Conservation (phyloP, 2,329 filamentous ascomycete genomes). For the Bipolaris cookei region DNA sequence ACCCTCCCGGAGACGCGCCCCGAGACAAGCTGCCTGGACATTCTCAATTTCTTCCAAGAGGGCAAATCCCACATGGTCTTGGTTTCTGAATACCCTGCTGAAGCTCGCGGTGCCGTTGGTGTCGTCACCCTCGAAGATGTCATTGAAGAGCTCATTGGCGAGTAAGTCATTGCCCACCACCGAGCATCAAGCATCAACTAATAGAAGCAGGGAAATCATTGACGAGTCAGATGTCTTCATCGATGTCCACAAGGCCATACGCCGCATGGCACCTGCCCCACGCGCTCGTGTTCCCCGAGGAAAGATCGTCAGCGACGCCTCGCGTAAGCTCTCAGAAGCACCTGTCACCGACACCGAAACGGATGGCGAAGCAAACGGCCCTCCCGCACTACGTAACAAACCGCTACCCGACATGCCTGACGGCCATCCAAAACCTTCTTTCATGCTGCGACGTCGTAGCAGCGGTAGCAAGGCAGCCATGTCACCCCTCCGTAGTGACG, state of each 20-base stretch:
- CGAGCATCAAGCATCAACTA: slow-evolving; percentile 2
- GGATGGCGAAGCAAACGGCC: slow-evolving; percentile 26
- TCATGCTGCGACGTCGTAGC: slow-evolving; percentile 55
- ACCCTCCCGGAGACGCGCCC: slow-evolving; percentile 94
- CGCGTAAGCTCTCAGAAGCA: slow-evolving; percentile 35
- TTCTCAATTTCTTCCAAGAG: slow-evolving; percentile 99
- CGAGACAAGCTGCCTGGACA: slow-evolving; percentile 95
- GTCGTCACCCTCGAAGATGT: slow-evolving; percentile 97
- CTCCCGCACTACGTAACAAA: slow-evolving; percentile 26
- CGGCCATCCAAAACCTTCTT: slow-evolving; percentile 45
- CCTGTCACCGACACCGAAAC: slow-evolving; percentile 26
- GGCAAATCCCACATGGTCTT: slow-evolving; percentile 99
- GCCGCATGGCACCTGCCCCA: slow-evolving; percentile 83
- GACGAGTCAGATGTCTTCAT: slow-evolving; percentile 99
- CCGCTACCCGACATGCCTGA: slow-evolving; percentile 43
- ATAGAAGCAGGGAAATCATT: slow-evolving; percentile 79
- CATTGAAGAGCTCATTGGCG: slow-evolving; percentile 97
- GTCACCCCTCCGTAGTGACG: slow-evolving; percentile 56
- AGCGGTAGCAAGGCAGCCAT: slow-evolving; percentile 48
- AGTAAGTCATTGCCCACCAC: slow-evolving; percentile 66
- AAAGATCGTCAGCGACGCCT: slow-evolving; percentile 57
- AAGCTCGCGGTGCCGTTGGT: slow-evolving; percentile 85
- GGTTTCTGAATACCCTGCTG: slow-evolving; percentile 89
- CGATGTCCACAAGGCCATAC: slow-evolving; percentile 97
- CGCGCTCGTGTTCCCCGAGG: slow-evolving; percentile 71